A percentile compares a stretch with the other conserved stretches of the same genome.
Conservation (phyloP, 495 filamentous ascomycete genomes). For the Aspergillus bertholletiae region DNA sequence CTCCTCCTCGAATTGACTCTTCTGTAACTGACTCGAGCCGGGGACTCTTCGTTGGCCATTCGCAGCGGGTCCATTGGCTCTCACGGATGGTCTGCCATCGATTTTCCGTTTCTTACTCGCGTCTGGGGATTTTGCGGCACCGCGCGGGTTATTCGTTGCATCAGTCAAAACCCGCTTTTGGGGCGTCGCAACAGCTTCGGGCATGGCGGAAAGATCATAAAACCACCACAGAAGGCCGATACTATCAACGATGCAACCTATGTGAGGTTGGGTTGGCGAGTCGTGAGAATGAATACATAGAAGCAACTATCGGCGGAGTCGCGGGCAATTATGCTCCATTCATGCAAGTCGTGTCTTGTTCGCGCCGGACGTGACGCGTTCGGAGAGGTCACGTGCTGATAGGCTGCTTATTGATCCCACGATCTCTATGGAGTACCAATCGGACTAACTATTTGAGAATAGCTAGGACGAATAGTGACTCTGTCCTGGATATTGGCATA, state of each 20-base stretch:
- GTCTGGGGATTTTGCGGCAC: conserved; percentile 44
- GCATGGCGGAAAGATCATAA: conserved; percentile 37
- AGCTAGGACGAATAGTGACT: no score
- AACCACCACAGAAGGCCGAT: not conserved
- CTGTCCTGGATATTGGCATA: no score
- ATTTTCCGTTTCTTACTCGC: conserved; percentile 76
- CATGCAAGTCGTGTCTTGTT: conserved; percentile 14
- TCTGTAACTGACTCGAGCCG: conserved; percentile 72
- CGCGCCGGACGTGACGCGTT: conserved; percentile 23
- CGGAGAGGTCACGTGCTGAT: conserved; percentile 16
- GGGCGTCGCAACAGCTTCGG: conserved; percentile 45
- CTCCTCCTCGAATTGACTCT: conserved; percentile 90
- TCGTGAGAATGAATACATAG: not conserved
- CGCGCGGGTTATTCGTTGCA: conserved; percentile 49
- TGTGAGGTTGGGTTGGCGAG: not conserved
- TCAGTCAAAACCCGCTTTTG: conserved; percentile 61
- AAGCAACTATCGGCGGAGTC: not conserved
- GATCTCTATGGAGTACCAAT: no score
- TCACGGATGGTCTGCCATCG: conserved; percentile 51
- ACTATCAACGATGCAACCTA: not conserved
- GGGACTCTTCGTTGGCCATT: conserved; percentile 52
- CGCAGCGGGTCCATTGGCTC: conserved; percentile 57
- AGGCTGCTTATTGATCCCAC: no score
- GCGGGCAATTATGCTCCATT: conserved; percentile 12
- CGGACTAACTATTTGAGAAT: no score